Evolutionary conservation across 176 grass and related monocot species (phyloP).

Genomic region (Elaeis guineensis): DNA sequence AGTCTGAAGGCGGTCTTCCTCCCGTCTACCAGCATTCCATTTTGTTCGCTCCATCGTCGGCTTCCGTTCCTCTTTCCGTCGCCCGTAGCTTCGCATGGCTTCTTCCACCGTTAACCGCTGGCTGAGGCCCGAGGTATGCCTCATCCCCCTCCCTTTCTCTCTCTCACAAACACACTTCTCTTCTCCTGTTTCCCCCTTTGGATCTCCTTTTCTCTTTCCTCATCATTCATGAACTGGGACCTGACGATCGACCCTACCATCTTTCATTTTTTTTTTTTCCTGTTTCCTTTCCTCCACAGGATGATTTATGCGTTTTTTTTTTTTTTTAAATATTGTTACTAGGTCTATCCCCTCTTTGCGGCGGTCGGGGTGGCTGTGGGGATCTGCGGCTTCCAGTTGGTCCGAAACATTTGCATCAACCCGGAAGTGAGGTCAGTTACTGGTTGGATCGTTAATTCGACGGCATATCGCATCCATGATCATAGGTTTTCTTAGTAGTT

Average conservation of each 20-base stretch:
- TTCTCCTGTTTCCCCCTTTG: background rate
- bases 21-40: background rate
- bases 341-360: conserved; percentile 93
- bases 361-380: conserved; percentile 58
- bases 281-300: too few relatives aligned
- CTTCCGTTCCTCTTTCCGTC: conserved; percentile 6
- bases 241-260: too few relatives aligned
- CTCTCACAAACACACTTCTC: too few relatives aligned
- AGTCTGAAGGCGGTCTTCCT: too few relatives aligned
- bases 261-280: too few relatives aligned
- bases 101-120: conserved; percentile 39
- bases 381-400: conserved; percentile 57
- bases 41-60: background rate
- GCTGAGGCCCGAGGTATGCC: conserved; percentile 67
- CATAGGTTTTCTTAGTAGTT: too few relatives aligned
- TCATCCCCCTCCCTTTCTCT: background rate
- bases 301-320: background rate
- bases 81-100: conserved; percentile 27
- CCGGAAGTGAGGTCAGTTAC: conserved; percentile 65
- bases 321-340: background rate
- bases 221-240: too few relatives aligned
- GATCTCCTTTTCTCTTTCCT: background rate
- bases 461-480: too few relatives aligned
- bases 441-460: background rate
- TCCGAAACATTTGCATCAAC: conserved; percentile 64